phyloP scores from a whole-genome alignment of 345 rosid species.

The Populus ilicifolia region DNA sequence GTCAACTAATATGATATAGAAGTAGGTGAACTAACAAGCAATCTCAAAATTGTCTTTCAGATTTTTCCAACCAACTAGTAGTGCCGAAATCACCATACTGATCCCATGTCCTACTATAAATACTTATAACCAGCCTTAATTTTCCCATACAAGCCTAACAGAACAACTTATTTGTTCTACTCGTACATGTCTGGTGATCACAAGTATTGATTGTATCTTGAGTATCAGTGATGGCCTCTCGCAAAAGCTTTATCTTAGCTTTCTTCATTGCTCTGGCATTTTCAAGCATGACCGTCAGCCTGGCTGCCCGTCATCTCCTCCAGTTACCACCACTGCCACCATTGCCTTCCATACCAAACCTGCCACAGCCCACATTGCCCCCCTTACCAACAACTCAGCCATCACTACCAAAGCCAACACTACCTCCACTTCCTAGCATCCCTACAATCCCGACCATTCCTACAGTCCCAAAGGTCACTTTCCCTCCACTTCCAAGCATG shows the following conservation, averaged over 20 bases:
- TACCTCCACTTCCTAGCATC: slow-evolving; percentile 20
- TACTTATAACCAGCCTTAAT: neutral
- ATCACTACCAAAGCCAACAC: neutral
- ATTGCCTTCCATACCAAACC: slow-evolving; percentile 3
- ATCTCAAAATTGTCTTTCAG: neutral
- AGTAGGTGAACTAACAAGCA: neutral
- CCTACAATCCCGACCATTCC: slow-evolving; percentile 13
- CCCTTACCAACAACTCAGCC: slow-evolving; percentile 1
- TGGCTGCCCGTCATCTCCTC: slow-evolving; percentile 32
- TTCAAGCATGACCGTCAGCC: slow-evolving; percentile 2
- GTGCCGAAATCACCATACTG: neutral
- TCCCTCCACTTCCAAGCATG: slow-evolving; percentile 26
- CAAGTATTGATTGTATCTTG: neutral
- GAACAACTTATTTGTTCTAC: neutral
- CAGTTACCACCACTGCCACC: slow-evolving; percentile 21
- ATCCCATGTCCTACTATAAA: neutral
- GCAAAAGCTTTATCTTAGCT: slow-evolving; percentile 2
- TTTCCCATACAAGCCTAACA: neutral
- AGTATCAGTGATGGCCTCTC: neutral
- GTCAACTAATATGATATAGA: neutral
- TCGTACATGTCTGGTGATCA: neutral
- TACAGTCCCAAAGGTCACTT: neutral
- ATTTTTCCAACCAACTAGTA: neutral
- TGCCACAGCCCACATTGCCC: slow-evolving; percentile 15
- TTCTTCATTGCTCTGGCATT: slow-evolving; percentile 13